A percentile compares a stretch with the other conserved stretches of the same genome.
These are phyloP conservation scores for Paspalum vaginatum DNA, from an alignment of 176 grass and related monocot genomes.

Conservation along the genomic window DNA sequence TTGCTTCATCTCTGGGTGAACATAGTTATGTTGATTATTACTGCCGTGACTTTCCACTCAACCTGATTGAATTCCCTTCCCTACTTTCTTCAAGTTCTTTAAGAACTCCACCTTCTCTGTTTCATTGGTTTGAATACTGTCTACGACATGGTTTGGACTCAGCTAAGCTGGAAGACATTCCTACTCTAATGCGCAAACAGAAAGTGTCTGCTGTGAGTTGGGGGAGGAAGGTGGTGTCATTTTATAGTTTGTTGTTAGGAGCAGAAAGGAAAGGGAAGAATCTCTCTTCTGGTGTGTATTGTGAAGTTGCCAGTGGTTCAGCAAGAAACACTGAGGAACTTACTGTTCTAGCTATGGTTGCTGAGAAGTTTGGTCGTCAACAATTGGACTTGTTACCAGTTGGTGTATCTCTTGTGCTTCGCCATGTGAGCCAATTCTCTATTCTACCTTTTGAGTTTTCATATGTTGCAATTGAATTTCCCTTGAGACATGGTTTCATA, in stretches of 20 bases:
- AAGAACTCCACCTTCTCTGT: slow-evolving; percentile 71
- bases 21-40: slow-evolving; percentile 81
- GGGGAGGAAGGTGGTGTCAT: slow-evolving; percentile 86
- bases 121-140: slow-evolving; percentile 84
- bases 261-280: slow-evolving; percentile 75
- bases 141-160: slow-evolving; percentile 53
- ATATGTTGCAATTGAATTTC: slow-evolving; percentile 34
- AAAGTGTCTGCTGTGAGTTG: slow-evolving; percentile 74
- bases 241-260: slow-evolving; percentile 90
- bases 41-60: slow-evolving; percentile 76
- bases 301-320: slow-evolving; percentile 91
- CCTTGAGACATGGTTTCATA: slow-evolving; percentile 42
- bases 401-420: slow-evolving; percentile 89
- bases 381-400: slow-evolving; percentile 86
- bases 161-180: slow-evolving; percentile 66
- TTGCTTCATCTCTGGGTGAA: slow-evolving; percentile 78
- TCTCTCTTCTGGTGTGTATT: slow-evolving; percentile 87
- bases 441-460: slow-evolving; percentile 27
- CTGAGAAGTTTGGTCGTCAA: slow-evolving; percentile 84
- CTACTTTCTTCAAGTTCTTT: slow-evolving; percentile 46
- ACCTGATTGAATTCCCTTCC: slow-evolving; percentile 62
- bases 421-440: slow-evolving; percentile 66
- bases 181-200: slow-evolving; percentile 64
- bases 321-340: slow-evolving; percentile 72
- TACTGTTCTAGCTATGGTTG: slow-evolving; percentile 89